These are phyloP conservation scores for Colletotrichum viniferum DNA, from an alignment of 2,329 filamentous ascomycete species.

Conservation along the genomic window DNA sequence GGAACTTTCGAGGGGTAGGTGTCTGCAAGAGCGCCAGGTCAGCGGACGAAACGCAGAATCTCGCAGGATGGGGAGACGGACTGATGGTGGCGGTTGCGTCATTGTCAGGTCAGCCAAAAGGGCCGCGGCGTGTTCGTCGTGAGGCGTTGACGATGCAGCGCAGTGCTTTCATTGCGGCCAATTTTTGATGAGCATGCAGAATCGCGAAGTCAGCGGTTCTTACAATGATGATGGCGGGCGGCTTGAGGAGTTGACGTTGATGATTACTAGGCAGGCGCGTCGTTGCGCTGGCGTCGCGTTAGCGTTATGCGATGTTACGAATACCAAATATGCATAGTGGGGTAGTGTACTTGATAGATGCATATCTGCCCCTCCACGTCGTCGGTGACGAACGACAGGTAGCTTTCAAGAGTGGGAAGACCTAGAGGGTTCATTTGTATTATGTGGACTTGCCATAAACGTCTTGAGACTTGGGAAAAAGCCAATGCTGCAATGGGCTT, in stretches of 20 bases:
- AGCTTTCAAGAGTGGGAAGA: background rate
- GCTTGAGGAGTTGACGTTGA: background rate
- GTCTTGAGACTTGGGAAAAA: background rate
- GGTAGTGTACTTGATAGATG: background rate
- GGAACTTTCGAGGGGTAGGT: conserved; percentile 42
- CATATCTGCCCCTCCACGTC: background rate
- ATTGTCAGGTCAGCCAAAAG: conserved; percentile 13
- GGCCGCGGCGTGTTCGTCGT: conserved; percentile 5
- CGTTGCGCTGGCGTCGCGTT: background rate
- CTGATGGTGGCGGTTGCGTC: conserved; percentile 21
- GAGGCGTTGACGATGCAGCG: background rate
- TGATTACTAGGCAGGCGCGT: background rate
- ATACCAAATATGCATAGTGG: background rate
- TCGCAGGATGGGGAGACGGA: background rate
- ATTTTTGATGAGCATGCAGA: background rate
- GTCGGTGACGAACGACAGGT: background rate
- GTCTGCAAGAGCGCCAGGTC: conserved; percentile 30
- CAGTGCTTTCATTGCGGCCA: background rate
- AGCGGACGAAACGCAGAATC: background rate
- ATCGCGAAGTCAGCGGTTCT: background rate
- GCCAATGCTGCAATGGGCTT: background rate
- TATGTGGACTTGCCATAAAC: rapidly evolving
- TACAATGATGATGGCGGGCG: background rate
- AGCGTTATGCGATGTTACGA: background rate
- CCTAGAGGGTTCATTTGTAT: too few species aligned